These are phyloP conservation scores for Wallacemonas collosoma DNA, from an alignment of 208 protist species.

Conservation along the genomic window DNA sequence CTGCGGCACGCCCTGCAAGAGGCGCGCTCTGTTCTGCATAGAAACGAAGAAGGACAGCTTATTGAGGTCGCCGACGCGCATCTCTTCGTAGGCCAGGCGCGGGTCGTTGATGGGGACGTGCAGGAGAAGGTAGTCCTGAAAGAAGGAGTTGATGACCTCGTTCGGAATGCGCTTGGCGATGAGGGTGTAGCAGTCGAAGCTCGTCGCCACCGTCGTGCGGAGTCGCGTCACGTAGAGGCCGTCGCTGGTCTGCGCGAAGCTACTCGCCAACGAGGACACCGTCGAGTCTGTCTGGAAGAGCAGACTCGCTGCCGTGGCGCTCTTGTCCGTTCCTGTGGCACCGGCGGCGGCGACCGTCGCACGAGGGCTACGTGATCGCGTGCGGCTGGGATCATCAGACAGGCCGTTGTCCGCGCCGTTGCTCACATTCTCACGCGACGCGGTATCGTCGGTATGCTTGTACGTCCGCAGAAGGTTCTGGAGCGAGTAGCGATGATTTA, in stretches of 20 bases:
- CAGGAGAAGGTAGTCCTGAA: conserved; percentile 28
- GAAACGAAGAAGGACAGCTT: conserved; percentile 47
- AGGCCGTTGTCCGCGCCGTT: background rate
- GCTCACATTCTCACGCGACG: background rate
- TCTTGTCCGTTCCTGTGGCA: background rate
- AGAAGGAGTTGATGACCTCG: conserved; percentile 28
- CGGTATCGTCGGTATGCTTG: conserved; percentile 7
- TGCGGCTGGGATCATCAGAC: conserved; percentile 2
- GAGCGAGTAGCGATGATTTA: conserved; percentile 8
- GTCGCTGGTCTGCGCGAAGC: conserved; percentile 11
- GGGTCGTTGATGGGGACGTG: conserved; percentile 32
- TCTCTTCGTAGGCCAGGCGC: conserved; percentile 26
- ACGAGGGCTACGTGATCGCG: background rate
- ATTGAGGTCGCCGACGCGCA: conserved; percentile 27
- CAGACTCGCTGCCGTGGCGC: background rate
- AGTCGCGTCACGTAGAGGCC: conserved; percentile 37
- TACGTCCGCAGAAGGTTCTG: conserved; percentile 17
- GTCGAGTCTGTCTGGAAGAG: conserved; percentile 16
- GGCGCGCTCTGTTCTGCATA: conserved; percentile 29
- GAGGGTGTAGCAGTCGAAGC: conserved; percentile 51
- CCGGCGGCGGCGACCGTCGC: no score
- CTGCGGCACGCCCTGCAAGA: conserved; percentile 27
- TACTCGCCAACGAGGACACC: conserved; percentile 12
- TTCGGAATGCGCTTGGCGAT: conserved; percentile 34
- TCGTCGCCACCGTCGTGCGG: conserved; percentile 29